Percentiles rank a stretch among this genome's conserved stretches.
phyloP scores from a whole-genome alignment of 2,329 filamentous ascomycete species.

The Calonectria montana region DNA sequence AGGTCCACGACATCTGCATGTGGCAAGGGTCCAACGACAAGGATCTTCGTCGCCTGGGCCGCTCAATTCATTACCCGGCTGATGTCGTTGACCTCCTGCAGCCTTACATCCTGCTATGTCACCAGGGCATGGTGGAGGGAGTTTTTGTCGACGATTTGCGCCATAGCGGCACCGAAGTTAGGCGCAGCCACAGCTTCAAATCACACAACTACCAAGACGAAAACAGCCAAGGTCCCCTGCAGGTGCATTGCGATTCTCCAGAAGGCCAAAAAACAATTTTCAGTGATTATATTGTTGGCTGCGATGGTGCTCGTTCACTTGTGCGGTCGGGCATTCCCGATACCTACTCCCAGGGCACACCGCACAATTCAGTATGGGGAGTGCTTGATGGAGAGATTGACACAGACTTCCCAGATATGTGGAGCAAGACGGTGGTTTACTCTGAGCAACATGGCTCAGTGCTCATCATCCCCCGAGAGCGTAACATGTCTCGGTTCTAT shows the following conservation, averaged over 20 bases:
- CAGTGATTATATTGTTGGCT: slow-evolving; percentile 74
- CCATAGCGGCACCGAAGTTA: slow-evolving; percentile 70
- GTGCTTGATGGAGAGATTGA: slow-evolving; percentile 77
- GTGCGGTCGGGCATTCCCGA: slow-evolving; percentile 72
- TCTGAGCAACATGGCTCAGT: slow-evolving; percentile 74
- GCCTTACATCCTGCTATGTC: slow-evolving; percentile 67
- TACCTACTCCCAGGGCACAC: slow-evolving; percentile 63
- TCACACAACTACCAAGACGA: slow-evolving; percentile 57
- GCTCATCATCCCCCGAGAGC: slow-evolving; percentile 76
- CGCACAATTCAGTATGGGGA: slow-evolving; percentile 71
- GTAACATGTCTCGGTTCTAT: slow-evolving; percentile 75
- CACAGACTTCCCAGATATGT: slow-evolving; percentile 79
- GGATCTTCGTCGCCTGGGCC: slow-evolving; percentile 67
- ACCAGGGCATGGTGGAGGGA: slow-evolving; percentile 81
- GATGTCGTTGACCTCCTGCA: slow-evolving; percentile 63
- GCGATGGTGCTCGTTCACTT: slow-evolving; percentile 77
- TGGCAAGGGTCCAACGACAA: slow-evolving; percentile 67
- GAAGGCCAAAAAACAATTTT: slow-evolving; percentile 62
- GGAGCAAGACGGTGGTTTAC: slow-evolving; percentile 77
- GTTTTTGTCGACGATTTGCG: slow-evolving; percentile 75
- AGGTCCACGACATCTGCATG: slow-evolving; percentile 79
- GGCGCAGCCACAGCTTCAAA: slow-evolving; percentile 71
- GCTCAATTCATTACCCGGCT: slow-evolving; percentile 75
- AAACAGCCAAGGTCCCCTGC: slow-evolving; percentile 49
- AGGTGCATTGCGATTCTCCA: slow-evolving; percentile 59